Evolutionary conservation across 1,284 basidiomycete species (phyloP).

Genomic region (Mycena citricolor): DNA sequence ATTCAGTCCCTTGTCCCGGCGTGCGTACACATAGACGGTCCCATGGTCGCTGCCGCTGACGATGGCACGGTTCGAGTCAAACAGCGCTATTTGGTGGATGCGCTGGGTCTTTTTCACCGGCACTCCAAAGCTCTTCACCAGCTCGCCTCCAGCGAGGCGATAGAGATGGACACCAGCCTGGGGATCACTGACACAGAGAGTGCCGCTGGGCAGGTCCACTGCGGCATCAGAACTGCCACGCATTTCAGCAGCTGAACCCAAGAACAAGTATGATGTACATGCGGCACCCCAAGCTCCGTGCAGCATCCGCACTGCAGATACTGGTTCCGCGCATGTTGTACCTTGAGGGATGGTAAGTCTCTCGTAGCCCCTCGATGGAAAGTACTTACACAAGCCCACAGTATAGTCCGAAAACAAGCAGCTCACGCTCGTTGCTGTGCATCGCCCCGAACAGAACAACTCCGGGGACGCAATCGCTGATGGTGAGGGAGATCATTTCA

Average conservation of each 20-base stretch:
- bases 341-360: too few relatives aligned
- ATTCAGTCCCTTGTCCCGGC: slow-evolving; percentile 23
- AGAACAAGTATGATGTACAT: too few relatives aligned
- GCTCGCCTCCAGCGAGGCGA: slow-evolving; percentile 16
- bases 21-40: slow-evolving; percentile 26
- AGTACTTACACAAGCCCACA: slow-evolving; percentile 17
- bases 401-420: slow-evolving; percentile 17
- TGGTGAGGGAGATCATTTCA: slow-evolving; percentile 12
- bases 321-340: too few relatives aligned
- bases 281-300: too few relatives aligned
- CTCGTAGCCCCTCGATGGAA: too few relatives aligned
- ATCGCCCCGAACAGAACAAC: slow-evolving; percentile 13
- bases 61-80: slow-evolving; percentile 21
- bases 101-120: slow-evolving; percentile 16
- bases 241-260: too few relatives aligned
- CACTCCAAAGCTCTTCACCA: slow-evolving; percentile 21
- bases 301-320: too few relatives aligned
- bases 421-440: slow-evolving; percentile 5
- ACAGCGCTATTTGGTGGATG: slow-evolving; percentile 23
- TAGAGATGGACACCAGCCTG: slow-evolving; percentile 21
- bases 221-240: too few relatives aligned
- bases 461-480: slow-evolving; percentile 13
- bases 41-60: slow-evolving; percentile 30
- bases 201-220: too few relatives aligned
- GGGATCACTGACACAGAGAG: too few relatives aligned